Evolutionary conservation across 1,284 basidiomycete species (phyloP).

Genomic region (Cutaneotrichosporon sp.): DNA sequence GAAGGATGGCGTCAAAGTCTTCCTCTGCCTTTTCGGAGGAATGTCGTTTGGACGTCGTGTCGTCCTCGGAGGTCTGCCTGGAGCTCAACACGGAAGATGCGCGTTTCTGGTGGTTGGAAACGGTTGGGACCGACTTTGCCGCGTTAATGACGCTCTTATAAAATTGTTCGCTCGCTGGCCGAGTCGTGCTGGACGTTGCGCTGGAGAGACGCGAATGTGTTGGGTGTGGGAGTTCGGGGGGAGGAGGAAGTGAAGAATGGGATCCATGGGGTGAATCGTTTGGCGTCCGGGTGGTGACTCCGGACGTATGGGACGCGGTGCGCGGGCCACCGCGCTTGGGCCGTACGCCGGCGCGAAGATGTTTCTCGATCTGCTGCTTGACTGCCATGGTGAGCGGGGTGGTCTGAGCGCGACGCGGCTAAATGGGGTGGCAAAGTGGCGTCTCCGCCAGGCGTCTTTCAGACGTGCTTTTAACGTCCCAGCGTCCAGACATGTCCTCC

Average conservation of each 20-base stretch:
- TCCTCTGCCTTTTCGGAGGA: slow-evolving; percentile 40
- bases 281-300: neutral
- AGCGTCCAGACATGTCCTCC: too few relatives aligned
- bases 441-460: too few relatives aligned
- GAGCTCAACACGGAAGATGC: slow-evolving; percentile 6
- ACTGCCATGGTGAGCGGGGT: too few relatives aligned
- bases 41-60: neutral
- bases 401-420: too few relatives aligned
- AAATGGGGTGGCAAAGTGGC: too few relatives aligned
- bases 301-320: neutral
- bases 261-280: slow-evolving; percentile 1
- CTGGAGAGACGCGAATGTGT: neutral
- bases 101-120: slow-evolving; percentile 5
- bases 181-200: neutral
- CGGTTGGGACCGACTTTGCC: slow-evolving; percentile 2
- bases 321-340: slow-evolving; percentile 2
- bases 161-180: slow-evolving; percentile 13
- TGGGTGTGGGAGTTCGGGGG: neutral
- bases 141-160: slow-evolving; percentile 5
- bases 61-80: neutral
- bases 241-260: neutral
- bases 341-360: neutral
- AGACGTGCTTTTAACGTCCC: too few relatives aligned
- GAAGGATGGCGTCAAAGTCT: slow-evolving; percentile 86
- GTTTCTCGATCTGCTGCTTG: neutral